Base-by-base conservation (phyloP, 352 stramenopile genomes). In the Globisporangium paroecandrum region DNA sequence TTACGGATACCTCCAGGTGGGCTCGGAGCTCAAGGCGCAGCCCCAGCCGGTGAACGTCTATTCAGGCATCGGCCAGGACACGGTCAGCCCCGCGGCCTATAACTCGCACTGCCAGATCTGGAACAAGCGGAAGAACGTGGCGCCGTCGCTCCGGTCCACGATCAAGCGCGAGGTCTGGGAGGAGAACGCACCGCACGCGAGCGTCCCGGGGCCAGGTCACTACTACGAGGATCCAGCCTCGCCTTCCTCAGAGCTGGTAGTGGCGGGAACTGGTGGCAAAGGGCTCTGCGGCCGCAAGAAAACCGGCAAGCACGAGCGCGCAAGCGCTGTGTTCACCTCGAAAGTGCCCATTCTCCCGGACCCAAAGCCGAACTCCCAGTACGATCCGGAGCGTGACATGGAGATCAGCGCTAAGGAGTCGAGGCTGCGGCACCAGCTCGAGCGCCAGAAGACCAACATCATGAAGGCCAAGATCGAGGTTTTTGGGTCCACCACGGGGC, bases 151-250 rank as follows among this genome's bases (percentile, higher is more conserved):
- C 22, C 79, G 81, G 53, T 91, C 85, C 2, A 90, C 82, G 0
- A 79, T 86, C 9, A 87, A 91, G 70, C 82, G 85, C 12, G 85
- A 93, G 38, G 82, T 93, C 2, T 93, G 85, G 85, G 82, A 86
- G 58, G 82, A 82, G 57, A 78, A 85, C 55, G 83, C 82, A 24
- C 73, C 75, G n/a, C 73, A 75, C 10, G 68, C 62, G 8, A 75
- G 63, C 25, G 64, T 93, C 7, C 85, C 85, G 8, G 85, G 83
- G 7, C 85, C 85, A 29, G 85, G 85, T 8, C 82, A 89, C 38
- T 93, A 91, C 70, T 67, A 82, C 20, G 66, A 66, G 10, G 58
- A 59, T 20, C 3, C 58, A 20, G 29, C 1, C 2, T n/a, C 41
- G 4, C 5, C 41, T n/a, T 49, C 22, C 0, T 55, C n/a, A 24